phyloP scores from a whole-genome alignment of 768 basidiomycete genomes.

The Lentinula guzmanii region DNA sequence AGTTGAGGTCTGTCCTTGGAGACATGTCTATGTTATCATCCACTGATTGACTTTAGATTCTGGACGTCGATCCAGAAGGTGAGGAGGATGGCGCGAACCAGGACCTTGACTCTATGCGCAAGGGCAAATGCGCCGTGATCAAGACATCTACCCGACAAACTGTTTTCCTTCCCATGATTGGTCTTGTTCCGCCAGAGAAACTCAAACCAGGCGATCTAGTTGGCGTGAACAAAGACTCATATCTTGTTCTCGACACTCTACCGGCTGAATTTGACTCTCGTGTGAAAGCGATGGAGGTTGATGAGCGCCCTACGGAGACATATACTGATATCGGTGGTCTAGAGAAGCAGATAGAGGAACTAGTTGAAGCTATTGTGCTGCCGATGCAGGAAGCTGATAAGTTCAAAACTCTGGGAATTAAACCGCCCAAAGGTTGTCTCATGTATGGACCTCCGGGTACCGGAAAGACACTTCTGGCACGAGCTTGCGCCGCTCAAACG shows the following conservation, averaged over 20 bases:
- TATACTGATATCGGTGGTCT: conserved; percentile 97
- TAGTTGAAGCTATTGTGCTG: conserved; percentile 95
- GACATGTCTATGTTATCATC: background rate
- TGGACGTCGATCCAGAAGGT: conserved; percentile 89
- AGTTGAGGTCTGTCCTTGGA: conserved; percentile 66
- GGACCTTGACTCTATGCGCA: conserved; percentile 92
- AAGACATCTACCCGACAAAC: conserved; percentile 99
- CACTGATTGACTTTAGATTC: conserved; percentile 48
- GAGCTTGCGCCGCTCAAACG: conserved; percentile 97
- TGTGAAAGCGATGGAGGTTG: conserved; percentile 99
- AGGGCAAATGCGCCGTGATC: conserved; percentile 97
- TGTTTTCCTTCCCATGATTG: conserved; percentile 96
- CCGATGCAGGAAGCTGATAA: conserved; percentile 99
- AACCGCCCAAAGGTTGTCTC: conserved; percentile 93
- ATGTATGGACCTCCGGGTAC: conserved; percentile 99
- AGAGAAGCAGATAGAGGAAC: conserved; percentile 98
- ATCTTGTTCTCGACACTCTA: conserved; percentile 90
- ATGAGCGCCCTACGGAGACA: conserved; percentile 94
- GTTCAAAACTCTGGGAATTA: conserved; percentile 98
- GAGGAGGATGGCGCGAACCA: conserved; percentile 96
- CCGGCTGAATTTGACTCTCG: conserved; percentile 97
- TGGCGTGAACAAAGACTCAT: conserved; percentile 99
- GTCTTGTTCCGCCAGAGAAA: conserved; percentile 89
- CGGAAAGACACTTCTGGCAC: conserved; percentile 94
- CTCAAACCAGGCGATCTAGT: conserved; percentile 92